Conservation (phyloP, 768 basidiomycete species). For the Cystofilobasidium capitatum region DNA sequence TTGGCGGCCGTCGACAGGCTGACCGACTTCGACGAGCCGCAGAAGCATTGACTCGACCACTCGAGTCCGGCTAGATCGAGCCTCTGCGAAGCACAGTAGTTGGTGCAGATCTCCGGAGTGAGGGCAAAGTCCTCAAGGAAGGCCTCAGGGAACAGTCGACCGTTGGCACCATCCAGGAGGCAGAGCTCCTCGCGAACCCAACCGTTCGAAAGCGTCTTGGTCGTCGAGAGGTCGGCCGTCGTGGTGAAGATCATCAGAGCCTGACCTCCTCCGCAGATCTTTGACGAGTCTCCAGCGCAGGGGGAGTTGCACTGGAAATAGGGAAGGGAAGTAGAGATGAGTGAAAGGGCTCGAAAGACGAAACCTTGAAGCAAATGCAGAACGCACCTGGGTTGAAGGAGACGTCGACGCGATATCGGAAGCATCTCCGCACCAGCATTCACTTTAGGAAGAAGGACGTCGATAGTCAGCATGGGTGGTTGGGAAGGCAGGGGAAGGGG, state of each 20-base stretch:
- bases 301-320: neutral
- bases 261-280: slow-evolving; percentile 18
- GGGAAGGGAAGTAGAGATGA: too few species aligned
- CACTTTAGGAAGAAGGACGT: too few species aligned
- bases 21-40: neutral
- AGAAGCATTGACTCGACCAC: slow-evolving; percentile 12
- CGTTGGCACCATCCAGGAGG: neutral
- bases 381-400: too few species aligned
- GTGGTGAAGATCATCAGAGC: slow-evolving; percentile 27
- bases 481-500: too few species aligned
- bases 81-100: neutral
- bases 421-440: too few species aligned
- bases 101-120: neutral
- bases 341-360: too few species aligned
- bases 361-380: too few species aligned
- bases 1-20: slow-evolving; percentile 6
- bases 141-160: neutral
- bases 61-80: neutral
- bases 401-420: too few species aligned
- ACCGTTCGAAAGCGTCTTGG: neutral
- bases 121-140: neutral
- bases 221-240: neutral
- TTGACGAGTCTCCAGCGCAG: neutral
- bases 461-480: too few species aligned
- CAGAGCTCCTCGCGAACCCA: neutral